Base-by-base conservation (phyloP, 192 early-diverging fungal species). In the Coemansia guatemalensis region DNA sequence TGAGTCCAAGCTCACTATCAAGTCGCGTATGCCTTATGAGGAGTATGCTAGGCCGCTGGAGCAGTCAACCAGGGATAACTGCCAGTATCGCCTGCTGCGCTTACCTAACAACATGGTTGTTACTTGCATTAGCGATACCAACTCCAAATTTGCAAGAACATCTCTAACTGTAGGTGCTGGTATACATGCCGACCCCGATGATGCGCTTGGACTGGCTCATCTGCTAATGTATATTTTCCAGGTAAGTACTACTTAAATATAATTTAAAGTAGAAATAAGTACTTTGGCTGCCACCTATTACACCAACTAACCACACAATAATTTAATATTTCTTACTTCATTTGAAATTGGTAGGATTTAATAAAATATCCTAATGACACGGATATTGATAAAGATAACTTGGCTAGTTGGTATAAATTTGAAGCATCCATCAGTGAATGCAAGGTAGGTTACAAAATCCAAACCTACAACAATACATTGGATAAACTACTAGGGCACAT, bases 301-400 rank as follows among this genome's bases (percentile, higher is more conserved):
- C 35, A 39, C 35, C 7, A 39, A 11, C 9, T 9, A 39, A 11
- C 35, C 12, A 39, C 12, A 39, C 35, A 39, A 39, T 8, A 39
- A 39, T 39, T 9, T 9, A 39, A 39, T 39, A 8, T 39, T 39
- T 12, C 1, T 11, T 39, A 2, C 9, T n/a, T n/a, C n/a, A 2
- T 14, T 11, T 39, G 2, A 39, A 39, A 39, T 39, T 8, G 1
- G 35, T 73, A 74, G 72, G 90, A 85, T 6, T 86, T 84, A 0
- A 56, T 68, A 27, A 86, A 91, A 58, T 89, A 91, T 64, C 90
- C 90, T 7, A 65, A 84, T 23, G 87, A 88, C 26, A 85, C 87
- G 51, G 85, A 84, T 14, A 88, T 87, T 58, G 65, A 68, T 11
- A 55, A 70, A 20, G 69, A 65, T 47, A 32, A 70, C n/a, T 25